phyloP scores from a whole-genome alignment of 2,329 filamentous ascomycete genomes.

The Purpureocillium lavendulum region DNA sequence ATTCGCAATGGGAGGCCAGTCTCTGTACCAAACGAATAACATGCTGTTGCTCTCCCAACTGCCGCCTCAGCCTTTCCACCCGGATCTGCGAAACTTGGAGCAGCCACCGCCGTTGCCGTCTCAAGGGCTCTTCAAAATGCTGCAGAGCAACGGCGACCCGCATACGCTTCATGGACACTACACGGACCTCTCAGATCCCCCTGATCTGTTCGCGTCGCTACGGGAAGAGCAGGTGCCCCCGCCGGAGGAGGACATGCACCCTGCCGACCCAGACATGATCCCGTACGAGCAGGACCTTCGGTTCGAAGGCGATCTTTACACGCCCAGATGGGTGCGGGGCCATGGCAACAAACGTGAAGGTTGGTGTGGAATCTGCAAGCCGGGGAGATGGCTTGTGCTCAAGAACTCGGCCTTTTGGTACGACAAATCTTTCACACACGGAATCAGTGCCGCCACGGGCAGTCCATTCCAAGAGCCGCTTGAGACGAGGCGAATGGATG shows the following conservation, averaged over 20 bases:
- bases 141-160: constrained; percentile 66
- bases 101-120: constrained; percentile 57
- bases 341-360: constrained; percentile 83
- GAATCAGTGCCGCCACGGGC: constrained; percentile 75
- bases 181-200: constrained; percentile 64
- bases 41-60: constrained; percentile 45
- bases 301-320: constrained; percentile 76
- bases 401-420: constrained; percentile 94
- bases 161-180: constrained; percentile 62
- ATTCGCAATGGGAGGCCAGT: constrained; percentile 44
- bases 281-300: constrained; percentile 73
- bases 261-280: constrained; percentile 63
- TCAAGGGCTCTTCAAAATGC: constrained; percentile 63
- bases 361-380: constrained; percentile 85
- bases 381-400: constrained; percentile 75
- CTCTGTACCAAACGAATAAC: constrained; percentile 44
- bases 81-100: constrained; percentile 45
- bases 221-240: constrained; percentile 66
- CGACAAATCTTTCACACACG: constrained; percentile 84
- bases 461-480: constrained; percentile 70
- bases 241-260: constrained; percentile 75
- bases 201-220: constrained; percentile 68
- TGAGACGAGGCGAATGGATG: constrained; percentile 67
- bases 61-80: constrained; percentile 41
- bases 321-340: constrained; percentile 74